Evolutionary conservation across 768 basidiomycete species (phyloP), one percentile per base, ranked within the genome.

Genomic region (Hygrocybe coccinea): DNA sequence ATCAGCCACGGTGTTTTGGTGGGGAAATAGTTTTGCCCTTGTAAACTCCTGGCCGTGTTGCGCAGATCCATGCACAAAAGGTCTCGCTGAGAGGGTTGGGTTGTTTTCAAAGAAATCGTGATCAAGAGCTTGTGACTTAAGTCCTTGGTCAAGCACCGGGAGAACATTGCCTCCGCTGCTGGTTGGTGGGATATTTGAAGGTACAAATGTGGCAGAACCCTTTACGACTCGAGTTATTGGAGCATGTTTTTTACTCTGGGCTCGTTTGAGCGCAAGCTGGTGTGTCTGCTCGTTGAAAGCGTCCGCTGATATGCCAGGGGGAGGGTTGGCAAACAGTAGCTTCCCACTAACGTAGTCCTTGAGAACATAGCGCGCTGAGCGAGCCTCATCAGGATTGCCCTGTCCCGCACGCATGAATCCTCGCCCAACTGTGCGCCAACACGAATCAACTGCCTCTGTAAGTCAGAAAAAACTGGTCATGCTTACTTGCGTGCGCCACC

Each of bases 261-360:
- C 78, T 21, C 83, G 79, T 10, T 71, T 67, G 9, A 94, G 70
- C 1, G 82, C 78, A 19, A 83, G 69, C 45, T 82, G 76, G 53
- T 87, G 82, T 11, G 85, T 87, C 46, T 79, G 75, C 50, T 77
- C 67, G 71, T 98, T 98, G 76, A 95, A 98, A 1, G 74, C 74
- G 47, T 81, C 77, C 29, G 85, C 80, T 1, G 80, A 65, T 3
- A 82, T 70, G 10, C 74, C 82, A 1, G 95, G 92, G n/a, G 95
- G 90, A 14, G 91, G 84, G 60, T 95, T 89, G 60, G 91, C 93
- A 69, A 82, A 97, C 8, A 98, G 78, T 0, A 99, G 78, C 63
- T 91, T 93, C 22, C 90, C 97, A 62, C 89, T 94, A 57, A 98
- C 94, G 65, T 95, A 99, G 72, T 99, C 97, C 69, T 99, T 99